Evolutionary conservation across 1,139 yeast species (phyloP).

Genomic region (Kurtzmaniella natalensis): DNA sequence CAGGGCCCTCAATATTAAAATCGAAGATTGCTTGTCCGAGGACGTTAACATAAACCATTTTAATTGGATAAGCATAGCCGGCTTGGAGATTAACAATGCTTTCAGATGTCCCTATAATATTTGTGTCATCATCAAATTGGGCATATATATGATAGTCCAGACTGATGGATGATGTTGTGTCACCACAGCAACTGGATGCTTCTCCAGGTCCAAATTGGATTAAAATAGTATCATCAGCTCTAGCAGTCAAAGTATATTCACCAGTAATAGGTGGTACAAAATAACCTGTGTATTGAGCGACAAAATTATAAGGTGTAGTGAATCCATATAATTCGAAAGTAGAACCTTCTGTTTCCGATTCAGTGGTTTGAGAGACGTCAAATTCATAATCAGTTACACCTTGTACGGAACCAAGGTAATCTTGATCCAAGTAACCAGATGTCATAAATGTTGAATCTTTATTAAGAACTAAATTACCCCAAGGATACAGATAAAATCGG

Average conservation of each 20-base stretch:
- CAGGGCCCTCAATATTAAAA: conserved; percentile 2
- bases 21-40: background rate
- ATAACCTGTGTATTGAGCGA: background rate
- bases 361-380: too few relatives aligned
- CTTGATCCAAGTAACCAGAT: background rate
- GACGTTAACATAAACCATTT: conserved; percentile 12
- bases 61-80: conserved; percentile 15
- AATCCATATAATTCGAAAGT: background rate
- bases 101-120: background rate
- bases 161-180: conserved; percentile 5
- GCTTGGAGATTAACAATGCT: background rate
- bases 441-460: background rate
- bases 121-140: conserved; percentile 9
- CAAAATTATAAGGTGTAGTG: background rate
- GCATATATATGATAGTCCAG: conserved; percentile 10
- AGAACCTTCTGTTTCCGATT: background rate
- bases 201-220: conserved; percentile 16
- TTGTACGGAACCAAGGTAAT: background rate
- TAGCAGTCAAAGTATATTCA: background rate
- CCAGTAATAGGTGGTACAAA: background rate
- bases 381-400: background rate
- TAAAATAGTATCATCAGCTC: conserved; percentile 18
- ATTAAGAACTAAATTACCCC: background rate
- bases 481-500: background rate
- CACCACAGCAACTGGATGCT: conserved; percentile 22